Evolutionary conservation across 2,329 filamentous ascomycete species (phyloP), one percentile per base, ranked within the genome.

Genomic region (Trichoderma lentiforme): DNA sequence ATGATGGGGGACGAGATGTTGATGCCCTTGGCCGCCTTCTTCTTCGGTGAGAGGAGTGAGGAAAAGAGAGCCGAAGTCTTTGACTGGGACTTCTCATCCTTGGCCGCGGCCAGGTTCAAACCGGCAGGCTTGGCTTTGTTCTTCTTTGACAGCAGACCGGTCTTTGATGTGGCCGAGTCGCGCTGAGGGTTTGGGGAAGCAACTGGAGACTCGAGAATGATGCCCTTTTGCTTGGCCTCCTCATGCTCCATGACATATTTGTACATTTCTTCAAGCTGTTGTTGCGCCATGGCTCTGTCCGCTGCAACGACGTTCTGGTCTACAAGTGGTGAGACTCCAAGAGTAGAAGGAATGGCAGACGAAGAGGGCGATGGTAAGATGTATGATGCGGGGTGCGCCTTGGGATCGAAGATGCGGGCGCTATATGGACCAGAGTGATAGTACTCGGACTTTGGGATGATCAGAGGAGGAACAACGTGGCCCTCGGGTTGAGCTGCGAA

Each of bases 221-320:
- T 78, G 36, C 89, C 89, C 62, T 84, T 85, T 74, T 86, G 84
- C 80, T 90, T 91, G 66, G 89, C 89, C 72, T 88, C 89, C 78
- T 98, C 95, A 76, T 97, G 93, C 80, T 94, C 93, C 90, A 97
- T 92, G 74, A 97, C 95, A 76, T 94, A 92, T 73, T 91, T 94
- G 82, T 98, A 98, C 80, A 98, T 90, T 77, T 93, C 90, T 81
- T 97, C 94, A 81, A 98, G 90, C 80, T 97, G 93, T 75, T 91
- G 86, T 81, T 96, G 91, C 74, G 93, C 90, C 84, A 91, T 91
- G 78, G 88, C 86, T 79, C 88, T 89, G 81, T 97, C 93, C 73
- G 89, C 87, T 72, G 91, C 88, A 28, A 98, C 87, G 18, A 97
- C 88, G 72, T 87, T 87, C 72, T 92, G 90, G 80, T 98, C 94